Percentiles rank a stretch among this genome's conserved stretches.
Conservation (phyloP, 2,329 filamentous ascomycete species). For the Ceratocystis ficicola region DNA sequence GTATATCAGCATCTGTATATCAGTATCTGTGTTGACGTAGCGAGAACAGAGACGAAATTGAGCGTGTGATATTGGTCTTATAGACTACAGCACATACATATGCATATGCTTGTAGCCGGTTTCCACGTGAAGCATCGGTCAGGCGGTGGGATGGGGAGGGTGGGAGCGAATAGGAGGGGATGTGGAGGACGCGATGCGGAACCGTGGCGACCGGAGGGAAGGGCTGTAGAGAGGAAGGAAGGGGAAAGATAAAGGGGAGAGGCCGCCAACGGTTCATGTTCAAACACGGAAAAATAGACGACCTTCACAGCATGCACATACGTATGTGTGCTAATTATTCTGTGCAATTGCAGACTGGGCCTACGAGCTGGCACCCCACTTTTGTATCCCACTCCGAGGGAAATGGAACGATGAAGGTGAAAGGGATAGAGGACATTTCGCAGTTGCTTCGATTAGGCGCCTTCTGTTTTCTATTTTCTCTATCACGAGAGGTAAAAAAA, state of each 20-base stretch:
- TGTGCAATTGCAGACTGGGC: too few relatives aligned
- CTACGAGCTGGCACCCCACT: neutral
- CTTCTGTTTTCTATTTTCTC: neutral
- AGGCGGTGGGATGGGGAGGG: neutral
- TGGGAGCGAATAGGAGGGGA: neutral
- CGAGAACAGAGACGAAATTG: neutral
- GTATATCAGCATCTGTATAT: too few relatives aligned
- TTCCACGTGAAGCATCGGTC: neutral
- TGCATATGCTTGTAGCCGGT: conserved; percentile 18
- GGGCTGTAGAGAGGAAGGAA: neutral
- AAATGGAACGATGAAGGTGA: neutral
- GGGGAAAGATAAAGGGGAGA: neutral
- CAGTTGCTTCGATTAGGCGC: neutral
- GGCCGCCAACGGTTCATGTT: neutral
- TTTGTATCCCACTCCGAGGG: neutral
- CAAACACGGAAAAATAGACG: too few relatives aligned
- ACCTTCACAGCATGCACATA: too few relatives aligned
- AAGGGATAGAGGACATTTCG: neutral
- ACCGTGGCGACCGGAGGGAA: neutral
- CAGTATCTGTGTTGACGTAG: neutral
- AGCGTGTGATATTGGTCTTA: neutral
- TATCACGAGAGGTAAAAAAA: neutral
- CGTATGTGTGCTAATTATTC: too few relatives aligned
- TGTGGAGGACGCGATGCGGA: neutral
- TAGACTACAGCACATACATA: conserved; percentile 39